Base-by-base conservation (phyloP, 768 basidiomycete genomes). In the Rhizopogon vesiculosus region DNA sequence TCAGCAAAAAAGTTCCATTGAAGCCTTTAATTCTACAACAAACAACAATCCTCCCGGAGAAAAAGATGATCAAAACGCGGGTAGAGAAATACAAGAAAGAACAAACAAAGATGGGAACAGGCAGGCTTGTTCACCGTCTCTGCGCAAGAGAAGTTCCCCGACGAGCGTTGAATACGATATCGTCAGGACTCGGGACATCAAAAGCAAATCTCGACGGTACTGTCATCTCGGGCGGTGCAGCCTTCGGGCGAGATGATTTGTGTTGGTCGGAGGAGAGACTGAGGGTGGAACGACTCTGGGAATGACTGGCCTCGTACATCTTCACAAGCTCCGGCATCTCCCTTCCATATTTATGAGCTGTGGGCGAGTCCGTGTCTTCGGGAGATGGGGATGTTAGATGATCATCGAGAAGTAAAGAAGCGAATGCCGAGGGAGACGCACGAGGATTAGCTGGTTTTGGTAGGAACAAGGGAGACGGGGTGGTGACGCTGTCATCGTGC, bases 171-270 rank as follows among this genome's bases (percentile, higher is more conserved):
- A 89, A 75, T 8, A 98, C 85, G 59, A 91, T 72, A 64, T 98
- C 96, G 62, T 98, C 96, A 19, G 96, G 96, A 69, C 94, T 97
- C 38, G 91, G 91, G 22, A 78, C 80, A 59, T 93, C 84, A 64
- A 94, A 93, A 9, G 83, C 73, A 66, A 91, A 91, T 3, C 74
- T 70, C 41, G 67, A 66, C 16, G 73, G 62, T 13, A 71, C 63
- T 7, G 65, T 63, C 41, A 74, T 57, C 51, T 70, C 70, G 16
- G 78, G 74, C n/a, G 76, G 71, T 25, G 53, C 57, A 19, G 55
- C 46, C 10, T 56, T 60, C 43, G 13, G 46, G 31, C 46, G 55
- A 57, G 42, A 43, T 31, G 56, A 56, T 40, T 45, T 60, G 42
- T 49, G 51, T 38, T 51, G 60, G 3, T 59, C 56, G 22, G 60